Percentiles rank a stretch among this genome's conserved stretches.
Evolutionary conservation across 2,329 filamentous ascomycete genomes (phyloP).

Genomic region (Colletotrichum nymphaeae): DNA sequence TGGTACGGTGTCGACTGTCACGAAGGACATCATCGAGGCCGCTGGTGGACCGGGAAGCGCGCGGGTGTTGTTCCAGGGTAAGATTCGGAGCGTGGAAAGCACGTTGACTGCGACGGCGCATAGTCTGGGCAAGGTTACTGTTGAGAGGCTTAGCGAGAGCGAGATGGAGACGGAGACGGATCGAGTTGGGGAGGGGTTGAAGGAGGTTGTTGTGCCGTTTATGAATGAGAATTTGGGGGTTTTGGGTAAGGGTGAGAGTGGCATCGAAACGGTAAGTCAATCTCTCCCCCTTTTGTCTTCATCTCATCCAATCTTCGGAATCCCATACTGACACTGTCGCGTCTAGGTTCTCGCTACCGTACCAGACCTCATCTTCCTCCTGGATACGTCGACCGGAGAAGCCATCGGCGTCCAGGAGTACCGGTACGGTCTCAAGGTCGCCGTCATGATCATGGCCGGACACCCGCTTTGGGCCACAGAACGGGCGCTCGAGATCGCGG

Average conservation of each 20-base stretch:
- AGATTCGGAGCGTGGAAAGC: constrained; percentile 45
- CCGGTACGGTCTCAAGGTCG: constrained; percentile 42
- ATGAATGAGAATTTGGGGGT: constrained; percentile 38
- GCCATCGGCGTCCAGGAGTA: constrained; percentile 53
- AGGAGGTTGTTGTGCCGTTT: constrained; percentile 35
- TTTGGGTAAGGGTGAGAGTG: constrained; percentile 34
- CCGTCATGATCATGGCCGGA: constrained; percentile 35
- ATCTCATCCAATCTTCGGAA: background rate
- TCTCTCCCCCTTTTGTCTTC: background rate
- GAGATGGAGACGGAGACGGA: constrained; percentile 44
- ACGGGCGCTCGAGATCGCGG: constrained; percentile 39
- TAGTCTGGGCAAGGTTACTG: constrained; percentile 53
- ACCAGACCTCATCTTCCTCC: constrained; percentile 53
- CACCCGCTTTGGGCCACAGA: constrained; percentile 32
- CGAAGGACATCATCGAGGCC: constrained; percentile 50
- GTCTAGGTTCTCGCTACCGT: constrained; percentile 48
- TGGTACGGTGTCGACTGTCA: constrained; percentile 54
- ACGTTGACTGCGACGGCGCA: constrained; percentile 58
- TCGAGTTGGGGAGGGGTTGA: constrained; percentile 43
- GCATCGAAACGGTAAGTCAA: constrained; percentile 37
- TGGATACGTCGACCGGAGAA: constrained; percentile 49
- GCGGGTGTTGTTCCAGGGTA: constrained; percentile 41
- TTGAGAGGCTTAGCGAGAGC: constrained; percentile 51
- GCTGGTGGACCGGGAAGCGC: constrained; percentile 46
- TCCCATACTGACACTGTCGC: background rate